Evolutionary conservation across 352 stramenopile genomes (phyloP).

Genomic region (Pythium brachiatum): DNA sequence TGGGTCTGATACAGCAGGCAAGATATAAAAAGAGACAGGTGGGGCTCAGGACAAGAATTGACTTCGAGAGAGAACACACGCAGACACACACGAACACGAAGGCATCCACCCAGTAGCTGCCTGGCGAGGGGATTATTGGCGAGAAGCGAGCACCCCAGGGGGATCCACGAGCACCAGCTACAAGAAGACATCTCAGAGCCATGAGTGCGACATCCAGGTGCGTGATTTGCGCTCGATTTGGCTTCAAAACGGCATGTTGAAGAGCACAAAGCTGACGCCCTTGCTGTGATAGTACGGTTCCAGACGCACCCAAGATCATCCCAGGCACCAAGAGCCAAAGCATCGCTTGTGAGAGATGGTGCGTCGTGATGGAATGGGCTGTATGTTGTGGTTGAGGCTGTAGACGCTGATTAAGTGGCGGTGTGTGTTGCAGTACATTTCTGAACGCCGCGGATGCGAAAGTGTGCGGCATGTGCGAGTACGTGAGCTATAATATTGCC

Average conservation of each 20-base stretch:
- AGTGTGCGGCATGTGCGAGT: slow-evolving; percentile 74
- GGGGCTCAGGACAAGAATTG: not conserved
- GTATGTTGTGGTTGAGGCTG: not conserved
- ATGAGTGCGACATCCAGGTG: not conserved
- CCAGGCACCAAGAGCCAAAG: slow-evolving; percentile 53
- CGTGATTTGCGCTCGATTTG: not conserved
- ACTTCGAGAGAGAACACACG: slow-evolving; percentile 1
- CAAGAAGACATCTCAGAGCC: not conserved
- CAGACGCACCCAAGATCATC: slow-evolving; percentile 45
- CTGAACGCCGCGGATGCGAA: slow-evolving; percentile 56
- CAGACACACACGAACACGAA: not conserved
- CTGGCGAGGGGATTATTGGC: not conserved
- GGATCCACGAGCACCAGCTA: not conserved
- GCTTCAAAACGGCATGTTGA: slow-evolving; percentile 4
- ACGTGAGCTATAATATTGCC: slow-evolving; percentile 12
- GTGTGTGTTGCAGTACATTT: slow-evolving; percentile 46
- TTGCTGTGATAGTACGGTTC: not conserved
- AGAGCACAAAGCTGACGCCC: not conserved
- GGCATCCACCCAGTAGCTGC: not conserved
- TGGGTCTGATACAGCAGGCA: not conserved
- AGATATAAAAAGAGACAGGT: slow-evolving; percentile 23
- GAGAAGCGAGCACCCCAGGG: not conserved
- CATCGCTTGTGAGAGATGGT: slow-evolving; percentile 59
- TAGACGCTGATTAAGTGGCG: not conserved
- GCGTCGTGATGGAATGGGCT: slow-evolving; percentile 1